Evolutionary conservation across 345 rosid species (phyloP).

Genomic region (Eutrema japonicum): DNA sequence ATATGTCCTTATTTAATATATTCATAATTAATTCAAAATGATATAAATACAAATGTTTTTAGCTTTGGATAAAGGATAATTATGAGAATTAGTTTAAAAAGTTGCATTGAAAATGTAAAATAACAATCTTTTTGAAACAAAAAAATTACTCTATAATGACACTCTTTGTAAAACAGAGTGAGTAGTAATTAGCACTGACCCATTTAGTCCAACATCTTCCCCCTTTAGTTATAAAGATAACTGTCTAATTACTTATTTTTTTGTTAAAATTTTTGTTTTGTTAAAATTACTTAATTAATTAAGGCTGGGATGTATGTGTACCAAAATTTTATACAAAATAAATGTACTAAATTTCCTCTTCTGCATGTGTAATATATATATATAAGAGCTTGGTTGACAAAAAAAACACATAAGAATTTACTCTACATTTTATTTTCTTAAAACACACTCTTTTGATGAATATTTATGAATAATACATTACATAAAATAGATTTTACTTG

Average conservation of each 20-base stretch:
- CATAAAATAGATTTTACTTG: neutral
- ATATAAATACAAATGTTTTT: no score
- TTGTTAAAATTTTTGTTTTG: no score
- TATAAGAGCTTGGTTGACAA: neutral
- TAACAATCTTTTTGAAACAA: no score
- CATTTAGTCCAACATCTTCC: slow-evolving; percentile 35
- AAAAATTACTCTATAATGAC: no score
- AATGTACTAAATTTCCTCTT: neutral
- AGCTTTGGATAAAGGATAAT: no score
- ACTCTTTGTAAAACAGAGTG: no score
- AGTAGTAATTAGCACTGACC: slow-evolving; percentile 21
- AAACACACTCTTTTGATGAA: neutral
- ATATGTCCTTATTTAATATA: no score
- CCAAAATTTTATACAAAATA: neutral
- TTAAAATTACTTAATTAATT: slow-evolving; percentile 5
- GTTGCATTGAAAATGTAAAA: no score
- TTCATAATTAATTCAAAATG: no score
- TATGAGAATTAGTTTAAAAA: no score
- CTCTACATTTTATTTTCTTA: neutral
- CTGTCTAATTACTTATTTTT: neutral
- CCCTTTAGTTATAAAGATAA: slow-evolving; percentile 17
- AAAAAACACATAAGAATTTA: neutral
- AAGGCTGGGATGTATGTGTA: neutral
- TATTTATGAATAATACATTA: neutral
- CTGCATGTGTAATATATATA: neutral